Conservation (phyloP, 208 protist species). For the Blastocrithidia nonstop region DNA sequence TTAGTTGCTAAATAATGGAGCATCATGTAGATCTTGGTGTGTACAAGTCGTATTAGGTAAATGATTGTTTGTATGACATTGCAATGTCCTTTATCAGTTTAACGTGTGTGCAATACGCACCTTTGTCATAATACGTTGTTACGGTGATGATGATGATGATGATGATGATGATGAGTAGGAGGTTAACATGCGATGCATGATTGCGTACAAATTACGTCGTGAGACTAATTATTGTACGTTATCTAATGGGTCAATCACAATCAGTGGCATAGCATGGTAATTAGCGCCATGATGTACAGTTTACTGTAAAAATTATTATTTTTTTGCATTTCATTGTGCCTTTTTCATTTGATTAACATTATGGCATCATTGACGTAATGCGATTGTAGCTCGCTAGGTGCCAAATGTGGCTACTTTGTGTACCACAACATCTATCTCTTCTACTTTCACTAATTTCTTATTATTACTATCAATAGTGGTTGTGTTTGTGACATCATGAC, state of each 20-base stretch:
- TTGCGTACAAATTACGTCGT: conserved; percentile 28
- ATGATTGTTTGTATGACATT: no score
- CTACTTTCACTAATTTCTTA: not conserved
- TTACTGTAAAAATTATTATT: no score
- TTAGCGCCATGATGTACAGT: no score
- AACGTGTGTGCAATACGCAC: no score
- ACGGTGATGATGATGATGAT: no score
- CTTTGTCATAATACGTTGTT: no score
- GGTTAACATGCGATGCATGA: no score
- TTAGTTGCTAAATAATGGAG: conserved; percentile 9
- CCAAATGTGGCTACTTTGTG: conserved; percentile 68
- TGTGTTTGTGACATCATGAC: not conserved
- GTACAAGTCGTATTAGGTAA: no score
- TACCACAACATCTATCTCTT: conserved; percentile 45
- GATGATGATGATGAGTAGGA: no score
- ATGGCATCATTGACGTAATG: conserved; percentile 30
- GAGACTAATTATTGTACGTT: conserved; percentile 29
- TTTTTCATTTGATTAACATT: conserved; percentile 6
- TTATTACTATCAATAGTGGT: not conserved
- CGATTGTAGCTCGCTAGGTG: conserved; percentile 11
- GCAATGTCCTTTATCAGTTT: no score
- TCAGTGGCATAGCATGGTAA: no score
- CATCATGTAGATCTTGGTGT: no score
- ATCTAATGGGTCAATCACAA: conserved; percentile 46
- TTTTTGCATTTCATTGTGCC: conserved; percentile 68